Base-by-base conservation (phyloP, 257 asterid species). In the Forsythia viridissima region DNA sequence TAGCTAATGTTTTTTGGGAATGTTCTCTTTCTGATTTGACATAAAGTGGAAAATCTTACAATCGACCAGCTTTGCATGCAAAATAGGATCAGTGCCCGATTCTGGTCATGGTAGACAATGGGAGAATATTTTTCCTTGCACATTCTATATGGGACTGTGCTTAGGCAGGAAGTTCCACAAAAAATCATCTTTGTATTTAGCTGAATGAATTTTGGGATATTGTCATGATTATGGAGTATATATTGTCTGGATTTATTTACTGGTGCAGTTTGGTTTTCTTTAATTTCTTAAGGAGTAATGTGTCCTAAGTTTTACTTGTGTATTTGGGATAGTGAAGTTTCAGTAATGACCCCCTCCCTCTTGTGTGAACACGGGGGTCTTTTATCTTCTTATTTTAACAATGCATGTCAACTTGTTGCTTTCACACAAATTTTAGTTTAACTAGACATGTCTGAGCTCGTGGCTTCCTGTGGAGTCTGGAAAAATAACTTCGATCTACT, bases 351-450 rank as follows among this genome's bases (percentile, higher is more conserved):
- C 36, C 34, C 12, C 67, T 59, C 67, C 67, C 65, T 55, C 65
- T 20, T 59, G 36, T 59, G 67, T 59, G 34, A 21, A 8, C 6
- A 48, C 0, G 12, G 21, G 12, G 30, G 3, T 21, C 24, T 59
- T 59, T 41, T 34, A 67, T 46, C 21, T 71, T 44, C 20, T 77
- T 84, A 63, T 20, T 78, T 61, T 41, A 52, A 46, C 77, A 71
- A 34, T 36, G 43, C 66, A 51, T 8, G 76, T 15, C 30, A 13
- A 55, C 57, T 30, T 44, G 38, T 70, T 15, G 72, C 67, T n/a
- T 42, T 74, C 76, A 18, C 55, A n/a, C 44, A 48, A 24, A 43
- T 38, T 48, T 72, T 67, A 41, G 37, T 76, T 72, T 34, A 57
- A 37, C 46, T 74, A 48, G 72, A 77, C 66, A 68, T 40, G 55